Evolutionary conservation across 2,329 filamentous ascomycete genomes (phyloP).

Genomic region (Clarireedia monteithiana): DNA sequence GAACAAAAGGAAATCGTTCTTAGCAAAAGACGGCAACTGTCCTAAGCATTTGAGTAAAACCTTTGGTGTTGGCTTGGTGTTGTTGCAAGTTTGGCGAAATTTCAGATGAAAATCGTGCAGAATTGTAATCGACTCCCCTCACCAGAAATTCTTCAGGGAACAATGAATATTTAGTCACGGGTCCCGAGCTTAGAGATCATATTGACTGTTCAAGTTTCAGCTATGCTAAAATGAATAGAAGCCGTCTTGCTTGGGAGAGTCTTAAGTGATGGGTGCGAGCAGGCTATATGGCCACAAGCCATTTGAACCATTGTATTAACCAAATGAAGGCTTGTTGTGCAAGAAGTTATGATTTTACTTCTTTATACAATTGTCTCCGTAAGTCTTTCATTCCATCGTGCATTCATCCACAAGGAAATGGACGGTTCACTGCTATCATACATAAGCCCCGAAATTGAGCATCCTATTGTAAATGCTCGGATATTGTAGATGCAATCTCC

Average conservation of each 20-base stretch:
- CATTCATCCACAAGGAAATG: background rate
- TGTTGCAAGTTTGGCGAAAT: background rate
- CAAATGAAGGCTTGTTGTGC: too few relatives aligned
- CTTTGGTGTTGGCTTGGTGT: conserved; percentile 40
- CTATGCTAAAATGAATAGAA: too few relatives aligned
- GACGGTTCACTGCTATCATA: conserved; percentile 12
- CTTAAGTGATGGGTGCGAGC: too few relatives aligned
- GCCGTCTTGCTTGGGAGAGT: too few relatives aligned
- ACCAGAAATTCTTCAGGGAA: background rate
- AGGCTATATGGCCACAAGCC: too few relatives aligned
- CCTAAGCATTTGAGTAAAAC: conserved; percentile 40
- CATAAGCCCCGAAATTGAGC: conserved; percentile 12
- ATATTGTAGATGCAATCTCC: conserved; percentile 18
- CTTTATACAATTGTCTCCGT: too few relatives aligned
- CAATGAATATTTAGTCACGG: too few relatives aligned
- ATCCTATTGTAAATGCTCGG: conserved; percentile 14
- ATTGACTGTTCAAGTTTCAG: too few relatives aligned
- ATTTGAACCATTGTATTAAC: too few relatives aligned
- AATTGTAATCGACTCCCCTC: background rate
- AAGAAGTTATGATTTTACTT: background rate
- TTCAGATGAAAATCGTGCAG: too few relatives aligned
- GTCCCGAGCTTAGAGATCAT: too few relatives aligned
- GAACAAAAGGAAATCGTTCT: background rate
- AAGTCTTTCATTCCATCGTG: background rate
- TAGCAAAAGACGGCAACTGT: background rate